A percentile compares a stretch with the other conserved stretches of the same genome.
Conservation (phyloP, 2,329 filamentous ascomycete genomes). For the Cryphonectria naterciae region DNA sequence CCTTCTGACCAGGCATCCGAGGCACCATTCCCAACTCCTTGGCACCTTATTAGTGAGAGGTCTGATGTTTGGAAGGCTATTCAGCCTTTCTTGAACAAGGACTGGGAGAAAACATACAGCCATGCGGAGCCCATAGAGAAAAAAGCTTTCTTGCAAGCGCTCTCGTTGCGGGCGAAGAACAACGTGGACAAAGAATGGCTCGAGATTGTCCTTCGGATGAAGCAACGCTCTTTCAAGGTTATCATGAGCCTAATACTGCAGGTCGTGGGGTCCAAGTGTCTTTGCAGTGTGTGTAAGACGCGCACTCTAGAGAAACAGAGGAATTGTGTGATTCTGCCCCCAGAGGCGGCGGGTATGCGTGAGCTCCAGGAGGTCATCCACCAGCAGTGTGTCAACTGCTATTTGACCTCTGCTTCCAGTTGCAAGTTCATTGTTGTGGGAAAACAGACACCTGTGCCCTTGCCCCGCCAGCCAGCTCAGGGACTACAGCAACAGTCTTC, state of each 20-base stretch:
- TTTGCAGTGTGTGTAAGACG: slow-evolving; percentile 5
- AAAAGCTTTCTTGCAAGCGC: slow-evolving; percentile 13
- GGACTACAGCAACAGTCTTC: not conserved
- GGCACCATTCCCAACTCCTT: not conserved
- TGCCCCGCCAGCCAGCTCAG: not conserved
- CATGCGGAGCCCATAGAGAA: not conserved
- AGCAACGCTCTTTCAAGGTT: not conserved
- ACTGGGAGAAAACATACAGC: not conserved
- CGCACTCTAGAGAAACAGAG: not conserved
- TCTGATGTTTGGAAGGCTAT: not conserved
- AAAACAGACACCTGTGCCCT: slow-evolving; percentile 11
- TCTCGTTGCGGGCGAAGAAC: slow-evolving; percentile 11
- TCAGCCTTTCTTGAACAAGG: not conserved
- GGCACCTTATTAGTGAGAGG: not conserved
- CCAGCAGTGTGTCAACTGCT: slow-evolving; percentile 15
- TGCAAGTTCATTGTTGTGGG: not conserved
- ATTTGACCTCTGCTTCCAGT: not conserved
- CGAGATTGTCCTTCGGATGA: not conserved
- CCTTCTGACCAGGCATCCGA: not conserved
- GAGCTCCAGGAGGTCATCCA: slow-evolving; percentile 18
- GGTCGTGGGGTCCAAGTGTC: slow-evolving; percentile 2
- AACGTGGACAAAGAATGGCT: slow-evolving; percentile 13
- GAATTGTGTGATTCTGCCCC: slow-evolving; percentile 19
- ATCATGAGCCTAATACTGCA: slow-evolving; percentile 13
- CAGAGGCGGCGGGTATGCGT: slow-evolving; percentile 7